Evolutionary conservation across 2,329 filamentous ascomycete genomes (phyloP).

Genomic region (Hymenoscyphus scutula): DNA sequence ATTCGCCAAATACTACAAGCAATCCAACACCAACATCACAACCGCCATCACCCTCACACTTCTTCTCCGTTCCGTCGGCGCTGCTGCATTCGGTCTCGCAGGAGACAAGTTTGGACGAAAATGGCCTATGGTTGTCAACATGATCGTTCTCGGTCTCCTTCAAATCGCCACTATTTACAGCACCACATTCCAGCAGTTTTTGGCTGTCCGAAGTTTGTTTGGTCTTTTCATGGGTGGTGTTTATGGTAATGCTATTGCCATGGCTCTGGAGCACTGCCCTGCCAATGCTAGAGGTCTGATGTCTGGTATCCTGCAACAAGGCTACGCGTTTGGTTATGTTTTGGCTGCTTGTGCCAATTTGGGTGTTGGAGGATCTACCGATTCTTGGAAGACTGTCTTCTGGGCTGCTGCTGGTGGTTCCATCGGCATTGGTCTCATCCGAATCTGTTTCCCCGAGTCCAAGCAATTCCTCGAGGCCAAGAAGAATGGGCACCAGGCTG

Average conservation of each 20-base stretch:
- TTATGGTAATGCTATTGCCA: conserved; percentile 74
- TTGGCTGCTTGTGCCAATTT: conserved; percentile 56
- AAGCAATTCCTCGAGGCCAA: conserved; percentile 72
- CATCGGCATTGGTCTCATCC: conserved; percentile 65
- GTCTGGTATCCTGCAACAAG: conserved; percentile 31
- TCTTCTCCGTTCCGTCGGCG: conserved; percentile 70
- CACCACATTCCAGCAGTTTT: conserved; percentile 46
- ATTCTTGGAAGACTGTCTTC: conserved; percentile 60
- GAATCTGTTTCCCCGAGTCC: conserved; percentile 69
- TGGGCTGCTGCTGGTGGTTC: conserved; percentile 58
- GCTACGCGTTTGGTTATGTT: conserved; percentile 31
- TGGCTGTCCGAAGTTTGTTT: conserved; percentile 71
- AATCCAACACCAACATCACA: conserved; percentile 52
- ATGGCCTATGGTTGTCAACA: conserved; percentile 80
- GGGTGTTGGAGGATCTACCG: conserved; percentile 61
- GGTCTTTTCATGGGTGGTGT: conserved; percentile 77
- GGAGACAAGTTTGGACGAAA: conserved; percentile 78
- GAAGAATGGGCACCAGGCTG: conserved; percentile 52
- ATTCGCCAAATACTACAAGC: conserved; percentile 59
- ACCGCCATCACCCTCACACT: conserved; percentile 44
- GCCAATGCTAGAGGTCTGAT: conserved; percentile 30
- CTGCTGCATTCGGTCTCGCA: conserved; percentile 70
- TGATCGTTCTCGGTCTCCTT: conserved; percentile 68
- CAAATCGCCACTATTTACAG: conserved; percentile 49
- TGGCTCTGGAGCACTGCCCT: conserved; percentile 59